Evolutionary conservation across 805 yeast species (phyloP), one percentile per base, ranked within the genome.

Genomic region (Wickerhamiella bombiphila): DNA sequence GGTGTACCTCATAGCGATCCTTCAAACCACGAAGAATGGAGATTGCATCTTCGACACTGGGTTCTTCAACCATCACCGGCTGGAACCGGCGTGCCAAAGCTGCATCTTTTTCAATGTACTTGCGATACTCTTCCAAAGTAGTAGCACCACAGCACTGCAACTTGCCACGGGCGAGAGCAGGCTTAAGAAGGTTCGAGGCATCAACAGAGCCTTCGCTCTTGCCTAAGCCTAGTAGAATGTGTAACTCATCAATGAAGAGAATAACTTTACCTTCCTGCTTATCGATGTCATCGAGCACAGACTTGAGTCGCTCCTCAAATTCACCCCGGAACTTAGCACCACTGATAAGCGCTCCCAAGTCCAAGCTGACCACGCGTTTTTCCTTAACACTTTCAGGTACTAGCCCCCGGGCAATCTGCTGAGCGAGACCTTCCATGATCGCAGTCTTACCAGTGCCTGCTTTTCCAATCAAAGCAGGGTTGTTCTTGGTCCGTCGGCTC

Each of bases 391-490:
- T 72, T 44, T 91, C 97, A 0, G 97, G 97, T 1, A 88, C 98
- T 54, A 86, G 94, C 9, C 88, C 88, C 40, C 79, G 73, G 6
- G 82, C 74, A 35, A 91, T 86, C 51, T 96, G 65, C 58, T 91
- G 97, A 0, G 97, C 97, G 29, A 91, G 64, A 0, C 97, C 98
- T 55, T 91, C 98, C 73, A 91, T 80, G 41, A 91, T 74, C 5
- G 97, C 93, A 0, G 97, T 91, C 58, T 88, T 88, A 62, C 98
- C 98, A 0, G 95, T 93, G 61, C 98, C 98, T 1, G 98, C 98
- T 48, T 80, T 74, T 44, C 98, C 98, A 30, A 91, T 85, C 38
- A 88, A 59, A 1, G 91, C 94, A 0, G 98, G 98, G 53, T 88
- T 88, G 57, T 91, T 91, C 59, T 88, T 88, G 1, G 96, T 85